Evolutionary conservation across 495 filamentous ascomycete genomes (phyloP), one percentile per base, ranked within the genome.

Genomic region (Bacidia gigantensis): DNA sequence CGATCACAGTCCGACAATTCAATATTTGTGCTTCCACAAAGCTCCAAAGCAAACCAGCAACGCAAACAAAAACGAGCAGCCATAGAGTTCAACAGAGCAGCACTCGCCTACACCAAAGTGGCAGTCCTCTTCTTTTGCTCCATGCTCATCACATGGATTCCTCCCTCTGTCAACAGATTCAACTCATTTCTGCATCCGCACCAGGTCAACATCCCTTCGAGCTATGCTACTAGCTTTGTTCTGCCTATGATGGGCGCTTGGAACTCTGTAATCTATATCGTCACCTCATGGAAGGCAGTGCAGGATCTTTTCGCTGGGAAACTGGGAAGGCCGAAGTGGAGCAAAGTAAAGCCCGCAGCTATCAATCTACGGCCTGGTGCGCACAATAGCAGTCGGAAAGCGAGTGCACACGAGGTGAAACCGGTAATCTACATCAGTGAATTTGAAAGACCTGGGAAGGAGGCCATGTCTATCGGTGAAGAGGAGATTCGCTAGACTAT

Each of bases 191-290:
- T 82, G 14, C 65, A 81, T 59, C 67, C 70, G 0, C 69, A 77
- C 29, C 46, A 73, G 0, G 66, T 75, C 2, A 72, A 69, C 20
- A 74, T 82, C 46, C 68, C 71, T 22, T 73, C 92, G 26, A 80
- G 83, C 57, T 83, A 81, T 50, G 73, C 81, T 47, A 79, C 82
- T 20, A 80, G 81, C 2, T 72, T 88, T 42, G 86, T 93, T 1
- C 71, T 93, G 18, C 87, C 87, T 0, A 71, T 89, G 0, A 88
- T 92, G 61, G 88, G 87, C 1, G 89, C 90, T 59, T 93, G 88
- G 87, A 95, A 93, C 57, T 76, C 79, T n/a, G 63, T 88, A 49
- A 87, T 95, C 52, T 95, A 93, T 65, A 65, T 80, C n/a, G 79
- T 76, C 9, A 87, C 86, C 5, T 74, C 73, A 5, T 51, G 56